Evolutionary conservation across 768 basidiomycete species (phyloP).

Genomic region (Leucosporidium yakuticum): DNA sequence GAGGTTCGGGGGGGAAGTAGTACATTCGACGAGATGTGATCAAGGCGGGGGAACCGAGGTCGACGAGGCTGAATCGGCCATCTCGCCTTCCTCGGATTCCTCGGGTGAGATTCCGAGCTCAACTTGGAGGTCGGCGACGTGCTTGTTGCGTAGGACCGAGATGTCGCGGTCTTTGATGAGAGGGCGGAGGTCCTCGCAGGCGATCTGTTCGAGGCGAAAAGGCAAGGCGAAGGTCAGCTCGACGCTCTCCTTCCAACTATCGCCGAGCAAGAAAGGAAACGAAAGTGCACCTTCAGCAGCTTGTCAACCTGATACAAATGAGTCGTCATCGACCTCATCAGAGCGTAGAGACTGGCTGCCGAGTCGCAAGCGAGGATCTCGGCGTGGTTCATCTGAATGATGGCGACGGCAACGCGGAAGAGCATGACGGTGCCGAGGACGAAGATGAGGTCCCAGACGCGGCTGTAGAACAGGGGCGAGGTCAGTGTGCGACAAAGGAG

Average conservation of each 20-base stretch:
- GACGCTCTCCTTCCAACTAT: no score
- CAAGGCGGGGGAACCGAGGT: no score
- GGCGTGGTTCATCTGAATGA: constrained; percentile 72
- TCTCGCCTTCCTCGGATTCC: not conserved
- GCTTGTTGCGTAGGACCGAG: constrained; percentile 12
- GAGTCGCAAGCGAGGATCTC: constrained; percentile 79
- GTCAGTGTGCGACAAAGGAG: not conserved
- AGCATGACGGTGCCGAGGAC: constrained; percentile 86
- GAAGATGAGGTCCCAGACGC: constrained; percentile 93
- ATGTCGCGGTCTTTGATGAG: constrained; percentile 29
- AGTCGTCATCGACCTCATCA: constrained; percentile 80
- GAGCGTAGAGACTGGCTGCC: constrained; percentile 80
- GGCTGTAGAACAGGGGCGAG: not conserved
- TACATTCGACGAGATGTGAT: no score
- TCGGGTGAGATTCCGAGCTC: constrained; percentile 8
- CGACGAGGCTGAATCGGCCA: no score
- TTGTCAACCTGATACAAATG: constrained; percentile 91
- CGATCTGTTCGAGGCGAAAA: constrained; percentile 5
- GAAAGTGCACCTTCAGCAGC: constrained; percentile 65
- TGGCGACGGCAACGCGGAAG: constrained; percentile 81
- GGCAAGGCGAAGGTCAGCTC: not conserved
- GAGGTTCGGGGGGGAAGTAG: no score
- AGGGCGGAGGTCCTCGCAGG: constrained; percentile 26
- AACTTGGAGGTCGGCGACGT: constrained; percentile 16
- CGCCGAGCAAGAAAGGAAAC: not conserved